These are phyloP conservation scores for Zea mays DNA, from an alignment of 176 grass and related monocot species.

Conservation along the genomic window DNA sequence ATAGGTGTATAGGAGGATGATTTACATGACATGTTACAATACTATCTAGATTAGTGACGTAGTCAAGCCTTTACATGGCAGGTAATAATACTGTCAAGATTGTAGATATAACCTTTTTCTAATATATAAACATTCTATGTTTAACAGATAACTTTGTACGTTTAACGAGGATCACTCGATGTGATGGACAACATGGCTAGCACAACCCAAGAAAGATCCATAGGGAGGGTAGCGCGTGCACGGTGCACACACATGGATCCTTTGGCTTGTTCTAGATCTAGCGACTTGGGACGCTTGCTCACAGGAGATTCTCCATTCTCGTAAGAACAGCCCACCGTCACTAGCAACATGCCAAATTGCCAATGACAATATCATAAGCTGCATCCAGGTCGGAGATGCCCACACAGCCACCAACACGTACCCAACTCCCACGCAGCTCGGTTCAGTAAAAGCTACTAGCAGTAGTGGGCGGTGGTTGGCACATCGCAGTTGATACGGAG, in stretches of 20 bases:
- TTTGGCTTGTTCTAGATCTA: constrained; percentile 39
- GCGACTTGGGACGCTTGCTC: constrained; percentile 16
- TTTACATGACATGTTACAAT: too few relatives aligned
- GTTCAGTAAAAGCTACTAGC: not conserved
- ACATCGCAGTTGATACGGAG: constrained; percentile 28
- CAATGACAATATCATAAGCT: constrained; percentile 38
- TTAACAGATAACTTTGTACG: too few relatives aligned
- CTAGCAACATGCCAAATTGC: not conserved
- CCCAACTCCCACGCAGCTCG: not conserved
- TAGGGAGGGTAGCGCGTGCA: not conserved
- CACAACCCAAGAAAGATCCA: not conserved
- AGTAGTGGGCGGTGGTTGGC: not conserved
- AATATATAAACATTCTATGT: too few relatives aligned
- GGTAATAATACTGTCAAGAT: too few relatives aligned
- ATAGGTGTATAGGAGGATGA: too few relatives aligned
- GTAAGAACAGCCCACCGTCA: constrained; percentile 25
- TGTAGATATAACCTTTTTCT: too few relatives aligned
- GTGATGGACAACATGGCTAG: not conserved
- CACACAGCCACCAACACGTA: not conserved
- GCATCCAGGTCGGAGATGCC: constrained; percentile 27
- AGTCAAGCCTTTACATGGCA: too few relatives aligned
- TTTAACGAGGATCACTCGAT: too few relatives aligned
- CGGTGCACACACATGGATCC: constrained; percentile 32
- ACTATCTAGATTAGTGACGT: too few relatives aligned
- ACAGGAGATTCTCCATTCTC: not conserved